Evolutionary conservation across 768 basidiomycete species (phyloP).

Genomic region (Boletellus ananas): DNA sequence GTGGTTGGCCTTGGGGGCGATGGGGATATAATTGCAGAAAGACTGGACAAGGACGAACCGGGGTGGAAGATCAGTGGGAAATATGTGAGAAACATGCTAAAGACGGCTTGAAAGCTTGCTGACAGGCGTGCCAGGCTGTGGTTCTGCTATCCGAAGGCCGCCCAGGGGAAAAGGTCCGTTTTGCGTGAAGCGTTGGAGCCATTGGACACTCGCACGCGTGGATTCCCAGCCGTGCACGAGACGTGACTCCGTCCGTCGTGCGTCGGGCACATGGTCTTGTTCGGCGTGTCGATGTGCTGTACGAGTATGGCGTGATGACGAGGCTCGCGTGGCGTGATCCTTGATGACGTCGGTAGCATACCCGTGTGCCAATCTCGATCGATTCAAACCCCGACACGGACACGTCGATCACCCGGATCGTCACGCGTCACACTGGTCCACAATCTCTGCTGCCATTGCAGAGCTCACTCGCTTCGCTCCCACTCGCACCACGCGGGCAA

Average conservation of each 20-base stretch:
- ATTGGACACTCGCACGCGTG: neutral
- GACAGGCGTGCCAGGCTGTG: slow-evolving; percentile 56
- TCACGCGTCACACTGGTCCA: too few relatives aligned
- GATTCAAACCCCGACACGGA: too few relatives aligned
- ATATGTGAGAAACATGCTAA: slow-evolving; percentile 61
- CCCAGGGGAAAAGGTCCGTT: slow-evolving; percentile 84
- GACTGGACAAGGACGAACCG: slow-evolving; percentile 77
- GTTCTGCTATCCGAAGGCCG: slow-evolving; percentile 85
- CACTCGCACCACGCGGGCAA: too few relatives aligned
- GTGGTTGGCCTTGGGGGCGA: slow-evolving; percentile 78
- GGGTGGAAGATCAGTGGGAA: slow-evolving; percentile 98
- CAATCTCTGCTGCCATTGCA: too few relatives aligned
- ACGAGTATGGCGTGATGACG: too few relatives aligned
- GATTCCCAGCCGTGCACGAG: neutral
- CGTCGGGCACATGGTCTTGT: neutral
- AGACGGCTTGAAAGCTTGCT: slow-evolving; percentile 8
- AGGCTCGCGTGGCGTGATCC: too few relatives aligned
- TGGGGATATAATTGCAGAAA: slow-evolving; percentile 68
- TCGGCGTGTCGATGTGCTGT: too few relatives aligned
- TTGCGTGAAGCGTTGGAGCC: slow-evolving; percentile 40
- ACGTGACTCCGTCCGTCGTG: neutral
- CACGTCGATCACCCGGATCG: too few relatives aligned
- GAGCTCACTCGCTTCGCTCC: too few relatives aligned
- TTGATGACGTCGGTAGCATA: too few relatives aligned
- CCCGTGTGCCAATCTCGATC: too few relatives aligned